A percentile compares a stretch with the other conserved stretches of the same genome.
Evolutionary conservation across 2,329 filamentous ascomycete genomes (phyloP).

Genomic region (Fusarium lateritium): DNA sequence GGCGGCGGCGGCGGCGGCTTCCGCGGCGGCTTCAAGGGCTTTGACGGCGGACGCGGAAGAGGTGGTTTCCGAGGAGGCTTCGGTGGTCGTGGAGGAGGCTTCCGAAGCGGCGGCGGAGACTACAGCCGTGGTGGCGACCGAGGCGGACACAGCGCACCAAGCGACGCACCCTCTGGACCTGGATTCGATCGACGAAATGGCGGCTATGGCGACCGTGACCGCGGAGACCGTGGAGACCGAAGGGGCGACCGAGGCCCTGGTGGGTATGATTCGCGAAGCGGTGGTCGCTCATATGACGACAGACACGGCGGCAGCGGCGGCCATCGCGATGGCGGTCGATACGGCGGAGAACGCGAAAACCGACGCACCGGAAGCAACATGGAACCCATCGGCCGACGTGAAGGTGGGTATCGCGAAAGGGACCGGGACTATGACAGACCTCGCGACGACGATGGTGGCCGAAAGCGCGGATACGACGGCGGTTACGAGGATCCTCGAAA

Average conservation of each 20-base stretch:
- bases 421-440: conserved; percentile 69
- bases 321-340: conserved; percentile 61
- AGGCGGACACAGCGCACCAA: conserved; percentile 68
- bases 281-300: conserved; percentile 74
- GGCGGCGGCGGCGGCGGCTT: conserved; percentile 67
- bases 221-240: conserved; percentile 54
- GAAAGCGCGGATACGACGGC: conserved; percentile 82
- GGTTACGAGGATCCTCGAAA: conserved; percentile 84
- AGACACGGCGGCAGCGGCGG: conserved; percentile 64
- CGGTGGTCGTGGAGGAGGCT: conserved; percentile 70
- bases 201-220: conserved; percentile 60
- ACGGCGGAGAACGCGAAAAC: conserved; percentile 60
- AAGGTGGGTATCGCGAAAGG: conserved; percentile 69
- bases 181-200: conserved; percentile 64
- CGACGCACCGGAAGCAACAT: conserved; percentile 82
- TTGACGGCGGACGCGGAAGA: conserved; percentile 61
- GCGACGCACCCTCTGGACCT: conserved; percentile 73
- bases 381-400: conserved; percentile 82
- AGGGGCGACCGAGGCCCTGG: conserved; percentile 67
- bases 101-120: conserved; percentile 62
- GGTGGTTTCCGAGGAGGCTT: conserved; percentile 66
- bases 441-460: conserved; percentile 68
- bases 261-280: conserved; percentile 69
- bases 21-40: conserved; percentile 63
- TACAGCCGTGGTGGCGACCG: conserved; percentile 58